Evolutionary conservation across 768 basidiomycete genomes (phyloP), one percentile per base, ranked within the genome.

Genomic region (Postia placenta): DNA sequence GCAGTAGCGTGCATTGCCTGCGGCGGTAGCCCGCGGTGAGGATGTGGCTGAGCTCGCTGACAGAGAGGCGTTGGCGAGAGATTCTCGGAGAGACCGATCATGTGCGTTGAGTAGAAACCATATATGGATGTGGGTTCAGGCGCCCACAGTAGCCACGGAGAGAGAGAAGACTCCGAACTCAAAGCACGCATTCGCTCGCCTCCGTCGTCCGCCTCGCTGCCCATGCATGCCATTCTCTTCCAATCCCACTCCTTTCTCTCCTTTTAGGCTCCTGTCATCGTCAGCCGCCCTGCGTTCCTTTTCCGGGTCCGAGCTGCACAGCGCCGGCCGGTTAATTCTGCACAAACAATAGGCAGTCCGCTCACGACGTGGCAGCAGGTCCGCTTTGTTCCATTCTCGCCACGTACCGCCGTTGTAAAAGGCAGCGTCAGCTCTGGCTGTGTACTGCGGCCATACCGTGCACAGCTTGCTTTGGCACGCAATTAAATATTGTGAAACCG

Each of bases 311-410:
- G 45, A 42, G 48, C 35, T 25, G 35, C 38, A 41, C 45, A 30
- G 46, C 41, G 47, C 44, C 52, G 43, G 49, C 50, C 48, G 15
- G 52, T n/a, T n/a, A n/a, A 49, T 46, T 43, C 20, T 42, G 44
- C 38, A 25, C 52, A 55, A 40, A 64, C 58, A 62, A 64, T 59
- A 61, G 56, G 53, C 41, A 42, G 50, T 38, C 28, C 44, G 44
- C 47, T 33, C 44, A 51, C 56, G 61, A 60, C 62, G 60, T 61
- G 59, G 60, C 52, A 57, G 57, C 60, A 50, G 51, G 33, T 47
- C 48, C 50, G 48, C 38, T 22, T 39, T 22, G 38, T 39, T 22
- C 26, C 38, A n/a, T 23, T 28, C 38, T 36, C 27, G 50, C 24
- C 26, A 51, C 22, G 26, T 19, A 40, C 15, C 30, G 15, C 30